Base-by-base conservation (phyloP, 2,329 filamentous ascomycete genomes). In the Fusarium beomiforme region DNA sequence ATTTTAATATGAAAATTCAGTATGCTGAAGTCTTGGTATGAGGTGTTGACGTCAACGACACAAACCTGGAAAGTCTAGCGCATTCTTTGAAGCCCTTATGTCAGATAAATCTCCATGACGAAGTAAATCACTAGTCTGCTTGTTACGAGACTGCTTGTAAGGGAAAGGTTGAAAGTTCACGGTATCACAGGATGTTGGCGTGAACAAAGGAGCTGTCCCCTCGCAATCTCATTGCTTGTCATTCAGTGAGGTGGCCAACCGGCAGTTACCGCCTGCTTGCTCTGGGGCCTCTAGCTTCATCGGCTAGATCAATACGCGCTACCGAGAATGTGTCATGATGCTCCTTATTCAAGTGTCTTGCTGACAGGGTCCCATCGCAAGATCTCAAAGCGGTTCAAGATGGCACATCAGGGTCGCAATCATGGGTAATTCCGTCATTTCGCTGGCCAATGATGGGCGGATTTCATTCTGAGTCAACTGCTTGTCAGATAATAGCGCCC, bases 21-120 rank as follows among this genome's bases (percentile, higher is more conserved):
- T 33, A 13, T 3, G 37, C 5, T 0, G 17, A 12, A 44, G 33
- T 47, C 31, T 8, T 62, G 33, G 41, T 10, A 6, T 11, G 17
- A 23, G 26, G 34, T 54, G 55, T 62, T 61, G 64, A 67, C 64
- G 64, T 67, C 64, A 67, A 67, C 24, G 63, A 67, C 29, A 34
- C 5, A 13, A 37, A 29, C 6, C 10, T 21, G 8, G 29, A 41
- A n/a, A 9, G 24, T n/a, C 36, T 66, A 59, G 61, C 62, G 46
- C 36, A 17, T 23, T 24, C 24, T 23, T 37, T 8, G 10, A 13
- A 12, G 17, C 14, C 8, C 24, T 44, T 51, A 17, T n/a, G 9
- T 5, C 19, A 12, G 17, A 12, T 7, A 31, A 10, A 13, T 37
- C 13, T 31, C 16, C 7, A 12, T 37, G 31, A 51, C 13, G 17